phyloP scores from a whole-genome alignment of 257 asterid species.

The Gynochthodes officinalis region DNA sequence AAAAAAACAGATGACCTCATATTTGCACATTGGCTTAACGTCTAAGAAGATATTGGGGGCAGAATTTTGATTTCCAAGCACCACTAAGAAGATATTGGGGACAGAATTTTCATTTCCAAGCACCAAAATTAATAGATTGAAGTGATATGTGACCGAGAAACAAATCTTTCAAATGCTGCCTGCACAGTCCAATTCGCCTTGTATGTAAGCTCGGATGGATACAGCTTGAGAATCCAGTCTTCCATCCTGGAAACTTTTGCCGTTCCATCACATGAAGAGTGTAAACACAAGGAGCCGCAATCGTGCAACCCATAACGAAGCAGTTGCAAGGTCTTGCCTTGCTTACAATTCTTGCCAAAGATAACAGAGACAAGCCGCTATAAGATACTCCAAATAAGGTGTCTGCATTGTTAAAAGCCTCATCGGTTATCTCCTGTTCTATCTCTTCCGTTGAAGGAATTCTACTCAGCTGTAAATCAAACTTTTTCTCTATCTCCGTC shows the following conservation, averaged over 20 bases:
- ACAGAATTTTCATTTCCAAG: conserved; percentile 23
- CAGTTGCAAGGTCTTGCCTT: conserved; percentile 70
- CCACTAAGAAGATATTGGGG: conserved; percentile 1
- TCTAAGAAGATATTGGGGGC: not conserved
- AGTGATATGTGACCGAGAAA: conserved; percentile 60
- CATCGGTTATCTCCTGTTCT: conserved; percentile 55
- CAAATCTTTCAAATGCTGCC: conserved; percentile 61
- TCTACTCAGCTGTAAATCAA: conserved; percentile 55
- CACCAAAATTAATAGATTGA: conserved; percentile 36
- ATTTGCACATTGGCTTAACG: not conserved
- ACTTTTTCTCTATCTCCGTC: conserved; percentile 62
- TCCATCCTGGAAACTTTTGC: conserved; percentile 89
- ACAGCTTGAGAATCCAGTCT: conserved; percentile 73
- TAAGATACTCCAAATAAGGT: conserved; percentile 49
- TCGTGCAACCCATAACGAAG: conserved; percentile 66
- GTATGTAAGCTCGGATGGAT: conserved; percentile 76
- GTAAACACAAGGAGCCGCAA: conserved; percentile 58
- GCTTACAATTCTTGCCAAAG: conserved; percentile 72
- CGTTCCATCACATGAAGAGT: conserved; percentile 87
- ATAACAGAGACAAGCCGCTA: conserved; percentile 63
- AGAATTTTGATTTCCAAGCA: conserved; percentile 25
- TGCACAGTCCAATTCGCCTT: conserved; percentile 76
- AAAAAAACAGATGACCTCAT: not conserved
- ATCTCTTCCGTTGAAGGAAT: conserved; percentile 59
- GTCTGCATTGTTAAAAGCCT: conserved; percentile 33